Evolutionary conservation across 2,329 filamentous ascomycete species (phyloP).

Genomic region (Venturia carpophila): DNA sequence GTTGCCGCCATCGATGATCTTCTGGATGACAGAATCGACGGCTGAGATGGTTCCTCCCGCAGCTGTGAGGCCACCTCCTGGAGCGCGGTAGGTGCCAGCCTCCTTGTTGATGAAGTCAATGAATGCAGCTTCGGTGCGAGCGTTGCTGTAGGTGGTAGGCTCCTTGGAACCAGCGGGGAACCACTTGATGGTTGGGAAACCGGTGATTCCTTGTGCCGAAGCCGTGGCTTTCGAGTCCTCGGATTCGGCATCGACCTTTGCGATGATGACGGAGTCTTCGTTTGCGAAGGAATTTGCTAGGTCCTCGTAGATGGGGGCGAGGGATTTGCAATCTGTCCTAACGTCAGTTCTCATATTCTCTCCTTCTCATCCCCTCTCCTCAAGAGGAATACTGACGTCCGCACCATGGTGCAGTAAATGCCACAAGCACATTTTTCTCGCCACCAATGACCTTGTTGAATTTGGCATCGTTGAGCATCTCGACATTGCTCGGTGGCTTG

Average conservation of each 20-base stretch:
- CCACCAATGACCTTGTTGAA: slow-evolving; percentile 73
- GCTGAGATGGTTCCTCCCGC: slow-evolving; percentile 74
- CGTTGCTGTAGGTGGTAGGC: slow-evolving; percentile 63
- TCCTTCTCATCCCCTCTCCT: not conserved
- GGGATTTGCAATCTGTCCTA: slow-evolving; percentile 80
- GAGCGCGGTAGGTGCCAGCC: slow-evolving; percentile 74
- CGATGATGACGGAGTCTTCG: slow-evolving; percentile 74
- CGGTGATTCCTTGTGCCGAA: slow-evolving; percentile 66
- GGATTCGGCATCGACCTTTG: slow-evolving; percentile 91
- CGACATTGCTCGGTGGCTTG: slow-evolving; percentile 64
- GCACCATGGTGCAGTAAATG: slow-evolving; percentile 98
- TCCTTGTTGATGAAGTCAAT: slow-evolving; percentile 80
- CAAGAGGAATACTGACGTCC: slow-evolving; percentile 63
- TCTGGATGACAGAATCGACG: slow-evolving; percentile 67
- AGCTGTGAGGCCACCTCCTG: slow-evolving; percentile 70
- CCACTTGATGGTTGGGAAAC: slow-evolving; percentile 97
- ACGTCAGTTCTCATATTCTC: slow-evolving; percentile 11
- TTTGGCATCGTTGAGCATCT: slow-evolving; percentile 68
- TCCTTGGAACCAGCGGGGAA: slow-evolving; percentile 79
- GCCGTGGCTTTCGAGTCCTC: slow-evolving; percentile 75
- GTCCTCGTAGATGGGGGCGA: slow-evolving; percentile 85
- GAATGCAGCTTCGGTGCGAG: slow-evolving; percentile 67
- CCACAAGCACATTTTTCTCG: slow-evolving; percentile 85
- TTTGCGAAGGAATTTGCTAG: slow-evolving; percentile 72
- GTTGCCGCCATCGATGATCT: slow-evolving; percentile 56